phyloP scores from a whole-genome alignment of 2,329 filamentous ascomycete genomes.

The Cercospora canescens region DNA sequence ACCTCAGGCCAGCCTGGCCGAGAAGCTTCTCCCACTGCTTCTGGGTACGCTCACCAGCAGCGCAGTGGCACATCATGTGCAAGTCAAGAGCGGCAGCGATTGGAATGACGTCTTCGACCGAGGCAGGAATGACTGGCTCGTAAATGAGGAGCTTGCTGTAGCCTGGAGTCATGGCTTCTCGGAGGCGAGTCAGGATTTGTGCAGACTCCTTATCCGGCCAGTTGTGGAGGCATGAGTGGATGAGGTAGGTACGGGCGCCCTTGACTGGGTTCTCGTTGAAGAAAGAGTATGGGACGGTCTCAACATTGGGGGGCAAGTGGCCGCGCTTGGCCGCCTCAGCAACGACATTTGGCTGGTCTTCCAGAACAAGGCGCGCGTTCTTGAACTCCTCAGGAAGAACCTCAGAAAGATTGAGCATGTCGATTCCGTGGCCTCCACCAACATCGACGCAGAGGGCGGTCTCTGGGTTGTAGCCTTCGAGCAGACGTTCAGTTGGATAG shows the following conservation, averaged over 20 bases:
- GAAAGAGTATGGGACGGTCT: conserved; percentile 18
- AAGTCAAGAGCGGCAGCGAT: conserved; percentile 37
- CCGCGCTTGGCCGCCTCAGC: neutral
- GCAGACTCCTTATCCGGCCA: conserved; percentile 22
- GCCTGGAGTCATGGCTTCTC: conserved; percentile 24
- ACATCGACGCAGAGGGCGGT: conserved; percentile 25
- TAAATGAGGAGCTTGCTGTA: conserved; percentile 30
- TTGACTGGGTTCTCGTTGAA: conserved; percentile 21
- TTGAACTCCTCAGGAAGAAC: neutral
- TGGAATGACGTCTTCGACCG: conserved; percentile 6
- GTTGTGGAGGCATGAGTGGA: conserved; percentile 27
- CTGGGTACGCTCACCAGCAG: neutral
- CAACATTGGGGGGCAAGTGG: neutral
- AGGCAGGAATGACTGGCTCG: conserved; percentile 25
- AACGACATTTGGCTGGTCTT: conserved; percentile 9
- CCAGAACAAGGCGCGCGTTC: conserved; percentile 2
- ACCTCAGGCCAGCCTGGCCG: neutral
- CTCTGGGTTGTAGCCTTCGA: conserved; percentile 9
- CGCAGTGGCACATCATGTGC: conserved; percentile 39
- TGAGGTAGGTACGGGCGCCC: conserved; percentile 32
- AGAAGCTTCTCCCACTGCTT: neutral
- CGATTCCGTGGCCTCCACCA: conserved; percentile 26
- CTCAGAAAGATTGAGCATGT: conserved; percentile 8
- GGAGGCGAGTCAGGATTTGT: conserved; percentile 23
- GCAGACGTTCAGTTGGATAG: conserved; percentile 8